Evolutionary conservation across 108 stramenopile genomes (phyloP).

Genomic region (Nitzschia palea): DNA sequence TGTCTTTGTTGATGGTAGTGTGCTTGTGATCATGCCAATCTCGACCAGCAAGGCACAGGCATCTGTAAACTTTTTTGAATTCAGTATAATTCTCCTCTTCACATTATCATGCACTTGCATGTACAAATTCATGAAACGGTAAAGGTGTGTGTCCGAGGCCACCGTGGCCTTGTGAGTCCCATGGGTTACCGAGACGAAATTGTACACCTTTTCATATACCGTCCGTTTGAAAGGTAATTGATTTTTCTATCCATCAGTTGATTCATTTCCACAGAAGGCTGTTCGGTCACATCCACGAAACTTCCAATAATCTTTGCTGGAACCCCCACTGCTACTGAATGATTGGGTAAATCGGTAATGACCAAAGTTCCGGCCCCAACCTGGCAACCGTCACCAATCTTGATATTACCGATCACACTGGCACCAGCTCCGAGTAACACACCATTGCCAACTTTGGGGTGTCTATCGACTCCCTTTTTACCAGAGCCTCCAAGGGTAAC

Average conservation of each 20-base stretch:
- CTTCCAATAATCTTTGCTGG: constrained; percentile 73
- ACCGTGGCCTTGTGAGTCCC: too few species aligned
- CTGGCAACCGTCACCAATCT: constrained; percentile 61
- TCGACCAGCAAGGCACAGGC: too few species aligned
- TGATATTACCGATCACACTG: constrained; percentile 77
- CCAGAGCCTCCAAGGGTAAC: constrained; percentile 88
- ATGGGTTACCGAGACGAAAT: background rate
- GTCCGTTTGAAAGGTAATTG: constrained; percentile 45
- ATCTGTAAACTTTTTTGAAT: too few species aligned
- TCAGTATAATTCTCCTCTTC: too few species aligned
- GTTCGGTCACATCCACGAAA: constrained; percentile 67
- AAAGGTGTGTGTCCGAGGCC: too few species aligned
- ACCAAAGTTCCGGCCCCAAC: constrained; percentile 78
- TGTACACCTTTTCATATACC: constrained; percentile 37
- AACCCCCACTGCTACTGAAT: constrained; percentile 48
- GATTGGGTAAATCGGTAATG: constrained; percentile 67
- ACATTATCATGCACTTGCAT: too few species aligned
- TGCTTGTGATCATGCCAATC: too few species aligned
- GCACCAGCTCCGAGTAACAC: constrained; percentile 85
- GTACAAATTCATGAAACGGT: too few species aligned
- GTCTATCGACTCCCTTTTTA: constrained; percentile 78
- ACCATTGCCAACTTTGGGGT: constrained; percentile 84
- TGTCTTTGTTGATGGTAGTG: too few species aligned
- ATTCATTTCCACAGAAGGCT: constrained; percentile 68
- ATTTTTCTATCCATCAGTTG: constrained; percentile 55